Evolutionary conservation across 495 filamentous ascomycete genomes (phyloP).

Genomic region (Tuber melanosporum): DNA sequence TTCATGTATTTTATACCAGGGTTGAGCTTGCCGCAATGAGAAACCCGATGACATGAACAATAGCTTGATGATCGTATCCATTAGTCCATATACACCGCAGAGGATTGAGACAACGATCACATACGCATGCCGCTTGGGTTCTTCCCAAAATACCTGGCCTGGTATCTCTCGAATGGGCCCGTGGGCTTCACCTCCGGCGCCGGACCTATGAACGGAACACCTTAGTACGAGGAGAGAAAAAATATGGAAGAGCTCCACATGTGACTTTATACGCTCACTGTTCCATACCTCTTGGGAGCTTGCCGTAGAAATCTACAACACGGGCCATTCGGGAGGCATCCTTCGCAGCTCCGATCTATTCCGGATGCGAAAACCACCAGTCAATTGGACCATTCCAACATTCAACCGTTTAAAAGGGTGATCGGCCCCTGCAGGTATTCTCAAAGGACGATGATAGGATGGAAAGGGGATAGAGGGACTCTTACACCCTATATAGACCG

Average conservation of each 20-base stretch:
- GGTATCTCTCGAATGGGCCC: slow-evolving; percentile 79
- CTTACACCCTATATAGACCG: slow-evolving; percentile 33
- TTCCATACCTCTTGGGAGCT: slow-evolving; percentile 57
- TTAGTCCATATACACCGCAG: not conserved
- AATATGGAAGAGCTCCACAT: not conserved
- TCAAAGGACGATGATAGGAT: not conserved
- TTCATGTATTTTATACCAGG: not conserved
- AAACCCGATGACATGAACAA: slow-evolving; percentile 73
- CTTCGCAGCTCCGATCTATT: slow-evolving; percentile 71
- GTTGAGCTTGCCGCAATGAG: slow-evolving; percentile 51
- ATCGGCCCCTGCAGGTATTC: not conserved
- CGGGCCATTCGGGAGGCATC: slow-evolving; percentile 94
- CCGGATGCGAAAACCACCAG: slow-evolving; percentile 12
- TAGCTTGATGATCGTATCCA: slow-evolving; percentile 51
- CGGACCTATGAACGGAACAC: slow-evolving; percentile 54
- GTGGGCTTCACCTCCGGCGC: slow-evolving; percentile 72
- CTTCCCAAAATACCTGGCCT: slow-evolving; percentile 90
- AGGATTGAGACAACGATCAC: slow-evolving; percentile 42
- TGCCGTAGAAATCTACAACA: slow-evolving; percentile 96
- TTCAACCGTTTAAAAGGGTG: not conserved
- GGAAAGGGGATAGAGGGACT: slow-evolving; percentile 2
- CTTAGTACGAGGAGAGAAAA: not conserved
- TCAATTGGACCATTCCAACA: slow-evolving; percentile 2
- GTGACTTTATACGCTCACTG: not conserved
- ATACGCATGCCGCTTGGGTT: slow-evolving; percentile 80